Base-by-base conservation (phyloP, 805 yeast species). In the Yarrowia porcina region DNA sequence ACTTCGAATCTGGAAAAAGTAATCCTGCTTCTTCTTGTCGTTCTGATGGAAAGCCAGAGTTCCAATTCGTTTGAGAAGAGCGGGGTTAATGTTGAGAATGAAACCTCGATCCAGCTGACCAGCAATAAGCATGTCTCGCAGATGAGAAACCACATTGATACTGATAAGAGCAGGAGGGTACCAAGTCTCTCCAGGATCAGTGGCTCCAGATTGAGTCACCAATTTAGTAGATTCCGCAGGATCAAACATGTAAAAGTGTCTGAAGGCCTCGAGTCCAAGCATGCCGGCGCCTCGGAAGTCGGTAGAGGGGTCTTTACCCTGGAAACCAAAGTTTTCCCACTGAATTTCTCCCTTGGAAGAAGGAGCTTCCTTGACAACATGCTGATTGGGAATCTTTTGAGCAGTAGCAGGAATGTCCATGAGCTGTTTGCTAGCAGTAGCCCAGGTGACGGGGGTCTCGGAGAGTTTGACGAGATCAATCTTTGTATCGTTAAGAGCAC, bases 261-360 rank as follows among this genome's bases (percentile, higher is more conserved):
- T 42, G 56, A 44, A 42, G 33, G 41, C 21, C 35, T 59, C 63
- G 20, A 59, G 44, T 4, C 63, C 63, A 7, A 59, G 28, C 44
- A 35, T 32, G 6, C 63, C 63, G 12, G 63, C 59, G 1, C 74
- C 74, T 11, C 77, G 67, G 50, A 74, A 69, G 61, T 74, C 77
- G 1, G 70, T 68, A 6, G 68, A 63, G 4, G 77, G 77, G 47
- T 72, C 72, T 35, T 65, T 49, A 1, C 75, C 73, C 49, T 74
- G 77, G 66, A 74, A 74, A 2, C 77, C 77, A 12, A 74, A 64
- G 17, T 66, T 66, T 18, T 70, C 73, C 74, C 75, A 74, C 47
- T 71, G 66, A 9, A 63, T 15, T 36, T 56, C 44, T 38, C 62
- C 30, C 42, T 59, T 59, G 27, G 54, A 42, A 17, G 63, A n/a